Base-by-base conservation (phyloP, 2,329 filamentous ascomycete genomes). In the Scleromitrula shiraiana region DNA sequence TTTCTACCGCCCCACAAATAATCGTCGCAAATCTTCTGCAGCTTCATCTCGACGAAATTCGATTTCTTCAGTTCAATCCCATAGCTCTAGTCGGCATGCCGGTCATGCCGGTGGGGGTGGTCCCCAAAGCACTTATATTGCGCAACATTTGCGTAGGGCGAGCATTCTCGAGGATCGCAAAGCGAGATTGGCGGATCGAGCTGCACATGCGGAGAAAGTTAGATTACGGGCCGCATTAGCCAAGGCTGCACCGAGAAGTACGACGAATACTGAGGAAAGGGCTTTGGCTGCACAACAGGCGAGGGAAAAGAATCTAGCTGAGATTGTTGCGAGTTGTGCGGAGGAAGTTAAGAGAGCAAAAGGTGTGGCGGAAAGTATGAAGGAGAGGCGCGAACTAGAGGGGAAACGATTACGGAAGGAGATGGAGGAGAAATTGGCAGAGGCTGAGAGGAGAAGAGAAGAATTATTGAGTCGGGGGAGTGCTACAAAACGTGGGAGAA, bases 311-410 rank as follows among this genome's bases (percentile, higher is more conserved):
- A 88, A 90, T 57, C 68, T 93, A 15, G 86, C 85, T 7, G 86
- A 90, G 64, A 89, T 91, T 36, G 85, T 87, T 4, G 84, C 86
- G 41, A 76, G 80, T 51, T 91, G 87, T 62, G 87, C 87, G 17
- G 86, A 89, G 65, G 87, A 93, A 63, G 87, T 93, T 14, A 82
- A 85, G 62, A 77, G 85, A 54, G 86, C 86, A 44, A 91, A 91
- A 70, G 83, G 85, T 42, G 75, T 90, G n/a, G 86, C 86, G 12
- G 85, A 88, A 64, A 82, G 77, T 50, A 88, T 86, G 71, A 89
- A 88, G 66, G 83, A 87, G 68, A 83, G 84, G 64, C 80, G 87
- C 54, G 83, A 88, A 61, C 81, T 82, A 49, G 84, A 90, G 54
- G 76, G 85, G 49, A 75, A 74, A 56, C 80, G 81, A 59, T 74